Conservation (phyloP, 2,329 filamentous ascomycete species). For the Atkinsonella texensis region DNA sequence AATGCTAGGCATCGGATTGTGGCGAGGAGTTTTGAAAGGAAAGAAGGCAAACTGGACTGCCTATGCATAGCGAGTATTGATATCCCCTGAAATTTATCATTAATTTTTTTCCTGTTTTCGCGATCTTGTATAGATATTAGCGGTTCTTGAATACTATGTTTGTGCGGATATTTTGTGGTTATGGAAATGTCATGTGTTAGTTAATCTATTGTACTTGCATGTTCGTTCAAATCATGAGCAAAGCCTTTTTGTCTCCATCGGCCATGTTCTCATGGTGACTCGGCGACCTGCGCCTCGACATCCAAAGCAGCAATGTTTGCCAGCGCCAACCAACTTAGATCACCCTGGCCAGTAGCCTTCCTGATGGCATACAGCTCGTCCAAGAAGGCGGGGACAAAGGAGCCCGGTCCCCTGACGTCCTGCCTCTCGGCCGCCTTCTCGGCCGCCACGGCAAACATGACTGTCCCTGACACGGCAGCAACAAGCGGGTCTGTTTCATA, state of each 20-base stretch:
- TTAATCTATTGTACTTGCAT: background rate
- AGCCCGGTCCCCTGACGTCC: constrained; percentile 67
- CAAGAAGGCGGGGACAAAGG: constrained; percentile 74
- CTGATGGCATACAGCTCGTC: constrained; percentile 52
- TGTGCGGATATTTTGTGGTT: background rate
- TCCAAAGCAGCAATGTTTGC: constrained; percentile 35
- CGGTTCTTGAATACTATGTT: background rate
- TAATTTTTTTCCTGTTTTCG: background rate
- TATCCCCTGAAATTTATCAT: background rate
- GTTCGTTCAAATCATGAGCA: background rate
- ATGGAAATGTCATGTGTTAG: background rate
- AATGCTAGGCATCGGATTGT: background rate
- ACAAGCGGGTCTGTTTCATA: constrained; percentile 52
- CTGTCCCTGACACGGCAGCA: constrained; percentile 58
- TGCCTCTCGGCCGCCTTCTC: constrained; percentile 52
- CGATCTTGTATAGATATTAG: background rate
- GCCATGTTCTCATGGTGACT: too few relatives aligned
- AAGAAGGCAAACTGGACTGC: background rate
- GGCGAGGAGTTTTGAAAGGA: background rate
- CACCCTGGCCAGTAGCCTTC: constrained; percentile 32
- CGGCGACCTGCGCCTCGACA: constrained; percentile 7
- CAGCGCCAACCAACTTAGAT: constrained; percentile 38
- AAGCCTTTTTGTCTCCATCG: constrained; percentile 5
- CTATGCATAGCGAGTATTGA: constrained; percentile 3
- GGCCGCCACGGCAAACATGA: constrained; percentile 67